Conservation (phyloP, 208 protist genomes). For the Leishmania tropica region DNA sequence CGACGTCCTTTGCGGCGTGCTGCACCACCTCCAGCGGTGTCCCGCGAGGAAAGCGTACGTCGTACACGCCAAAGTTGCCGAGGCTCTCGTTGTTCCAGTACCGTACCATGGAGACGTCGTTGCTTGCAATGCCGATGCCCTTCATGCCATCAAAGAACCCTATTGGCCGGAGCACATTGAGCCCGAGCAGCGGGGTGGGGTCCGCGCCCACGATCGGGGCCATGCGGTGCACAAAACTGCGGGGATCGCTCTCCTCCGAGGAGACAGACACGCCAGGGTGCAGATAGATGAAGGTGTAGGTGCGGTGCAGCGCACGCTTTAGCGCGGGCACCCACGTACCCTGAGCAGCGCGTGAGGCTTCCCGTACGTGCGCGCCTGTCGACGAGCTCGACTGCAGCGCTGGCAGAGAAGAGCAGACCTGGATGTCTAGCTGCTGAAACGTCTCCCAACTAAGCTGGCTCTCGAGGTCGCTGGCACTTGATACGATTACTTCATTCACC, state of each 20-base stretch:
- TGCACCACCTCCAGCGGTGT: conserved; percentile 59
- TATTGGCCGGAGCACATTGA: conserved; percentile 83
- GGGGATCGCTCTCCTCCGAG: conserved; percentile 73
- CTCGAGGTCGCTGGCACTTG: conserved; percentile 51
- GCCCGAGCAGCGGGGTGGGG: conserved; percentile 40
- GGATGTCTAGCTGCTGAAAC: conserved; percentile 75
- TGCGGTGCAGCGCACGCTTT: conserved; percentile 82
- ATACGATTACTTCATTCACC: conserved; percentile 62
- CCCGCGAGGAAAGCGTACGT: conserved; percentile 77
- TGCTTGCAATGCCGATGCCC: conserved; percentile 73
- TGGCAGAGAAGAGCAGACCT: conserved; percentile 48
- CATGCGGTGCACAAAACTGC: conserved; percentile 86
- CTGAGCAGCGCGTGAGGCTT: neutral
- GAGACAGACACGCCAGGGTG: conserved; percentile 71
- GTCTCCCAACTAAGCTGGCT: conserved; percentile 78
- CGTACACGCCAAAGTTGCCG: conserved; percentile 86
- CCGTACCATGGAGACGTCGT: conserved; percentile 85
- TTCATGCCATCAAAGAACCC: conserved; percentile 83
- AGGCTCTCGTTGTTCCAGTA: conserved; percentile 92
- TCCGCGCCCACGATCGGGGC: conserved; percentile 44
- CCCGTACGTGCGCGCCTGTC: neutral
- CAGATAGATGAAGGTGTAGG: conserved; percentile 71
- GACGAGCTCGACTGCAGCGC: conserved; percentile 14
- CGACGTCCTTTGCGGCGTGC: conserved; percentile 32
- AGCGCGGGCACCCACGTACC: conserved; percentile 74